These are phyloP conservation scores for Blastobotrys parvus DNA, from an alignment of 805 yeast genomes.

Conservation along the genomic window DNA sequence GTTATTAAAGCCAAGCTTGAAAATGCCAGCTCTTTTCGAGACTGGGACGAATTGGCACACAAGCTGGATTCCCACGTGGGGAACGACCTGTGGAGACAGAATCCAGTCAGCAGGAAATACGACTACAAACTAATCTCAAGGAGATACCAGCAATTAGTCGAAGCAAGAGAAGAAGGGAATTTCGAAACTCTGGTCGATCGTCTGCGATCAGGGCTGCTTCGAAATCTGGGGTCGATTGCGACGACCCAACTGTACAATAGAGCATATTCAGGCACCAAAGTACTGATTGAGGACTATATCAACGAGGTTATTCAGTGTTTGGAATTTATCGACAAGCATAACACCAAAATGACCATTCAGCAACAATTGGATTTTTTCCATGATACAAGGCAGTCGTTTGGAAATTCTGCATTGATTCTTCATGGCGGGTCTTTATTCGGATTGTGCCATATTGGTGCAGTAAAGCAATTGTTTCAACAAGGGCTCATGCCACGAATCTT, in stretches of 20 bases:
- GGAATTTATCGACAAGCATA: slow-evolving; percentile 43
- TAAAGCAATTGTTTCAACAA: slow-evolving; percentile 68
- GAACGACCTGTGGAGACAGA: slow-evolving; percentile 57
- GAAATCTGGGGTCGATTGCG: slow-evolving; percentile 89
- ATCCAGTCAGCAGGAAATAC: slow-evolving; percentile 70
- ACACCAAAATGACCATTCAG: slow-evolving; percentile 28
- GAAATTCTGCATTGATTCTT: slow-evolving; percentile 79
- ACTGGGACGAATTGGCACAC: slow-evolving; percentile 50
- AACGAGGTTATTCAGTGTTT: slow-evolving; percentile 66
- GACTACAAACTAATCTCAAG: slow-evolving; percentile 79
- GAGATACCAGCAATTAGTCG: slow-evolving; percentile 51
- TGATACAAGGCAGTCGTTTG: slow-evolving; percentile 79
- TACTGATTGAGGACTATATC: slow-evolving; percentile 79
- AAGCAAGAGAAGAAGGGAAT: slow-evolving; percentile 55
- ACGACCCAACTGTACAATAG: slow-evolving; percentile 70
- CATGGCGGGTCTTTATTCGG: slow-evolving; percentile 97
- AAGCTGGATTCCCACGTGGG: slow-evolving; percentile 34
- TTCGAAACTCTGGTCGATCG: slow-evolving; percentile 51
- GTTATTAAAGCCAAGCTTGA: slow-evolving; percentile 18
- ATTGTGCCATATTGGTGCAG: slow-evolving; percentile 86
- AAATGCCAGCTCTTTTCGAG: slow-evolving; percentile 50
- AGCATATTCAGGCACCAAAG: slow-evolving; percentile 81
- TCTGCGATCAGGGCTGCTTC: slow-evolving; percentile 70
- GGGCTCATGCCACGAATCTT: slow-evolving; percentile 76
- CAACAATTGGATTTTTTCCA: slow-evolving; percentile 68